Base-by-base conservation (phyloP, 202 grass and related monocot genomes). In the Miscanthus sacchariflorus region DNA sequence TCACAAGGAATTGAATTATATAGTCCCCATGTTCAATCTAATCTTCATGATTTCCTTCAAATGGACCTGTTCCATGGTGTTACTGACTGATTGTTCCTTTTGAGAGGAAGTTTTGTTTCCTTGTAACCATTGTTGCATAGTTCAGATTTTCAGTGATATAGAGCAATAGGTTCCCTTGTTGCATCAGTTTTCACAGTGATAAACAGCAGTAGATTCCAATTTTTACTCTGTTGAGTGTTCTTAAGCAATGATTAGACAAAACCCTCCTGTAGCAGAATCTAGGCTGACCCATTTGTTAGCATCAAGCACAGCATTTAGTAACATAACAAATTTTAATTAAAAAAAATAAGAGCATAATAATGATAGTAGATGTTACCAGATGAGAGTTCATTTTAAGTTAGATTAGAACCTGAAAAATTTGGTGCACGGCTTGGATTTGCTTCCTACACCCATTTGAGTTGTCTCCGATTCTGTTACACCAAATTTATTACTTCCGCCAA, bases 381-480 rank as follows among this genome's bases (percentile, higher is more conserved):
- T 90, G 75, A 77, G 83, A 95, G 83, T 97, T 81, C 77, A 81
- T 94, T 97, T 97, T 94, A 91, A 76, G 89, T 90, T 91, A 91
- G 93, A 89, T 91, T 97, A 89, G 79, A 97, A 95, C 95, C 95
- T 97, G 95, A 97, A 97, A 97, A 97, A 97, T 90, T 97, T 97
- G 91, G 95, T 97, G 95, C 95, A 97, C 79, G 92, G 95, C 92
- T 97, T 97, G 89, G 79, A 95, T 95, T 97, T 97, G 95, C 92
- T 97, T 90, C 95, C 95, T 90, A 97, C 85, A 91, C 93, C 93
- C 85, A 52, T 85, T 93, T 93, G 92, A 87, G 80, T 85, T 64
- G 92, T 89, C 86, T 98, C 95, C 87, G 75, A 90, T 93, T 92
- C 95, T 98, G 95, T 94, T 98, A 87, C 85, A 98, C 77, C 89